phyloP scores from a whole-genome alignment of 2,329 filamentous ascomycete genomes.

The Amauroascus verrucosus region DNA sequence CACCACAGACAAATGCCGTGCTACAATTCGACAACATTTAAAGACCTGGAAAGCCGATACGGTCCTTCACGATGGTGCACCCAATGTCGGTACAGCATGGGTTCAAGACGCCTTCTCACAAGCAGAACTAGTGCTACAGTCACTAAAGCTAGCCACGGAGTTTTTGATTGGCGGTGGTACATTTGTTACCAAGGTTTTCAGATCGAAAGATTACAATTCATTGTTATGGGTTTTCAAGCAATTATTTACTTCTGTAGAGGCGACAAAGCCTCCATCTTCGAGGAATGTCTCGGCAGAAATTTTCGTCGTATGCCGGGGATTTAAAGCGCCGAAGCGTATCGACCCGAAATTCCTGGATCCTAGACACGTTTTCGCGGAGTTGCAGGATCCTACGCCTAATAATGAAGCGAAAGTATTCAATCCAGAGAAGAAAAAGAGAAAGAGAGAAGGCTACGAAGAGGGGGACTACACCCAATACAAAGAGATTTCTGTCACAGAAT shows the following conservation, averaged over 20 bases:
- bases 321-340: slow-evolving; percentile 85
- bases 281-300: slow-evolving; percentile 97
- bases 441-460: slow-evolving; percentile 95
- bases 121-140: slow-evolving; percentile 81
- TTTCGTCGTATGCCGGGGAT: slow-evolving; percentile 92
- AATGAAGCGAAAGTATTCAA: slow-evolving; percentile 98
- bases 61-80: slow-evolving; percentile 91
- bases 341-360: slow-evolving; percentile 90
- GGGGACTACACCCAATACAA: slow-evolving; percentile 90
- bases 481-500: slow-evolving; percentile 77
- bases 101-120: slow-evolving; percentile 97
- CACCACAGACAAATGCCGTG: slow-evolving; percentile 89
- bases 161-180: slow-evolving; percentile 82
- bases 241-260: slow-evolving; percentile 87
- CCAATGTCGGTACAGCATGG: slow-evolving; percentile 97
- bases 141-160: slow-evolving; percentile 86
- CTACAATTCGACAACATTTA: slow-evolving; percentile 76
- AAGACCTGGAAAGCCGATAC: slow-evolving; percentile 96
- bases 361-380: slow-evolving; percentile 79
- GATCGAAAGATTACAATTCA: slow-evolving; percentile 93
- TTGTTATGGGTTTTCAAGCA: slow-evolving; percentile 97
- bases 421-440: slow-evolving; percentile 92
- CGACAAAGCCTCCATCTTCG: slow-evolving; percentile 91
- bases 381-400: slow-evolving; percentile 76
- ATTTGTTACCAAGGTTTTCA: slow-evolving; percentile 95